A percentile compares a stretch with the other conserved stretches of the same genome.
These are phyloP conservation scores for Gracilaria vermiculophylla DNA, from an alignment of 23 red algal species.

Conservation along the genomic window DNA sequence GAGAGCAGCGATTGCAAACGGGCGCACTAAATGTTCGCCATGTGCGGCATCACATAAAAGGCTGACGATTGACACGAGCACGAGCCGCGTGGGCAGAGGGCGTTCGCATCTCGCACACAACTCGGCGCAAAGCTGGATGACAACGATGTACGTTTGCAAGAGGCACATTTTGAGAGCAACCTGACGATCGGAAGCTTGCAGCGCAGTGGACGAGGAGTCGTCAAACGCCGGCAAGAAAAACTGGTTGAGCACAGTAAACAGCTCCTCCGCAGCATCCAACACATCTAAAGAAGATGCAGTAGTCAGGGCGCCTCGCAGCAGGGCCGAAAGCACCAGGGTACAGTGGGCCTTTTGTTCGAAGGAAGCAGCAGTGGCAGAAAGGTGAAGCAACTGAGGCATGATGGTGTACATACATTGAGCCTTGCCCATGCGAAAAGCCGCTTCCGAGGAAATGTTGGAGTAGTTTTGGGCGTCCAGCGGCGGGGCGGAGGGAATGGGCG, in stretches of 20 bases:
- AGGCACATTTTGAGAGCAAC: conserved; percentile 15
- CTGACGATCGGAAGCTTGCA: background rate
- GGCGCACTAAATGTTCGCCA: conserved; percentile 28
- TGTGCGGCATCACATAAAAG: conserved; percentile 38
- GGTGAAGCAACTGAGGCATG: conserved; percentile 6
- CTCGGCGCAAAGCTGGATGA: background rate
- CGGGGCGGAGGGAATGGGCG: background rate
- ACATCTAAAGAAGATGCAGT: background rate
- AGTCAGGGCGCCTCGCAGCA: background rate
- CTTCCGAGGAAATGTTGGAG: conserved; percentile 3
- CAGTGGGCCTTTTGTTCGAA: conserved; percentile 13
- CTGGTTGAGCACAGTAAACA: background rate
- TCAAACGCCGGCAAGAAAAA: conserved; percentile 23
- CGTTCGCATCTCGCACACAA: background rate
- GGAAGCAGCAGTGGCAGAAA: background rate
- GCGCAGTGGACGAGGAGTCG: background rate
- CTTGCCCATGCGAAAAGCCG: background rate
- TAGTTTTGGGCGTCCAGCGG: background rate
- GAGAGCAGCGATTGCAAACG: background rate
- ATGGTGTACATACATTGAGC: background rate
- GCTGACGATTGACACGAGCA: conserved; percentile 27
- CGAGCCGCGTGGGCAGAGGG: conserved; percentile 15
- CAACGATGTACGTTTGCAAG: background rate
- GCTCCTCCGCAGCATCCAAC: conserved; percentile 1
- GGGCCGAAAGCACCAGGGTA: background rate